Percentiles rank a stretch among this genome's conserved stretches.
These are phyloP conservation scores for Microbotryum silenes-acaulis DNA, from an alignment of 1,284 basidiomycete genomes.

Conservation along the genomic window DNA sequence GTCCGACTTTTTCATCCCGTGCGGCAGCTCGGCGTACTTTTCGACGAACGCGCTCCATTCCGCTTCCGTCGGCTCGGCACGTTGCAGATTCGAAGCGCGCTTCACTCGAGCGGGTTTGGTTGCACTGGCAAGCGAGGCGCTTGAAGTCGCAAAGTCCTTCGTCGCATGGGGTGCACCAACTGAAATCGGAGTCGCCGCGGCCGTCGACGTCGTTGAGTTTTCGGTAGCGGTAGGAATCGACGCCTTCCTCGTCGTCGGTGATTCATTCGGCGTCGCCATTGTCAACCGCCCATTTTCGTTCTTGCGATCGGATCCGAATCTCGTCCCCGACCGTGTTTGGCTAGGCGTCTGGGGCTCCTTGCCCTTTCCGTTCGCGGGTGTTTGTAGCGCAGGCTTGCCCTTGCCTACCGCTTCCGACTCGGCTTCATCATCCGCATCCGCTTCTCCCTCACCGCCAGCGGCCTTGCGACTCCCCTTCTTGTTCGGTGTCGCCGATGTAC, in stretches of 20 bases:
- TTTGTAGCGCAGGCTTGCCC: neutral
- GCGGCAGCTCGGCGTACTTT: conserved; percentile 28
- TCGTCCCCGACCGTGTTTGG: neutral
- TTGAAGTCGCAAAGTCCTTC: neutral
- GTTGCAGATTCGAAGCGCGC: conserved; percentile 6
- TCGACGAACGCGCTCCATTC: conserved; percentile 32
- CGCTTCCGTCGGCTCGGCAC: conserved; percentile 23
- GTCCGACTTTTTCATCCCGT: conserved; percentile 46
- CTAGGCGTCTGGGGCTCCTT: neutral
- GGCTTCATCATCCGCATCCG: conserved; percentile 47
- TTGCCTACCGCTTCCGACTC: conserved; percentile 5
- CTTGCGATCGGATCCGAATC: neutral
- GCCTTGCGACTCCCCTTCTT: conserved; percentile 34
- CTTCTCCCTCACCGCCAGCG: conserved; percentile 36
- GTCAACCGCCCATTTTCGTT: neutral
- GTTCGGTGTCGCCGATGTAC: conserved; percentile 29
- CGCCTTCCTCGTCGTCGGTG: conserved; percentile 1
- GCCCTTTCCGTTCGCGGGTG: neutral
- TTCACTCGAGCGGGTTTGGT: conserved; percentile 6
- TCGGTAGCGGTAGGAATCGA: neutral
- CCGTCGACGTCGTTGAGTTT: neutral
- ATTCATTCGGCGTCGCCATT: conserved; percentile 9
- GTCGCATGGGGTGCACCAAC: too few species aligned
- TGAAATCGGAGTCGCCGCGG: neutral
- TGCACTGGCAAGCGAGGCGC: neutral